phyloP scores from a whole-genome alignment of 2,329 filamentous ascomycete genomes.

The Phialocephala sp. region DNA sequence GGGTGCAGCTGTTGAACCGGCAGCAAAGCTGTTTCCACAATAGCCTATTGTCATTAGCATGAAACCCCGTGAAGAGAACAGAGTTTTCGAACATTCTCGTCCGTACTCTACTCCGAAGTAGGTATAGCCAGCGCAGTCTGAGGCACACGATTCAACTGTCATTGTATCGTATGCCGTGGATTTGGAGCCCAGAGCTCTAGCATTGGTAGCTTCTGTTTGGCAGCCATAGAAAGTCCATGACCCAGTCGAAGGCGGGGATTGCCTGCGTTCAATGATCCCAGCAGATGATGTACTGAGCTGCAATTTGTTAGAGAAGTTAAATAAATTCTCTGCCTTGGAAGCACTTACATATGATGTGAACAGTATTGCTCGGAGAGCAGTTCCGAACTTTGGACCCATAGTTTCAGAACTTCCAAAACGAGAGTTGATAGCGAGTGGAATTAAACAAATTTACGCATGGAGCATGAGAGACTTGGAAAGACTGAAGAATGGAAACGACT shows the following conservation, averaged over 20 bases:
- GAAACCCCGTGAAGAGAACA: not conserved
- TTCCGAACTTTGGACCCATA: constrained; percentile 11
- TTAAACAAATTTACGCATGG: not conserved
- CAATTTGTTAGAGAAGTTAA: not conserved
- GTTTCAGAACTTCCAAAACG: not conserved
- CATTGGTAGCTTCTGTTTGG: constrained; percentile 40
- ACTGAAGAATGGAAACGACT: not conserved
- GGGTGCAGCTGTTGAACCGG: constrained; percentile 19
- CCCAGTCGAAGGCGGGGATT: constrained; percentile 18
- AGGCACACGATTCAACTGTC: constrained; percentile 36
- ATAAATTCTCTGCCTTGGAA: not conserved
- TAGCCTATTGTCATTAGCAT: constrained; percentile 22
- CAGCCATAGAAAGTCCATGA: constrained; percentile 42
- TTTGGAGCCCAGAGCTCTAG: constrained; percentile 34
- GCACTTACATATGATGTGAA: constrained; percentile 16
- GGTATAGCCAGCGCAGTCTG: constrained; percentile 30
- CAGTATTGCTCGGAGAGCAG: constrained; percentile 19
- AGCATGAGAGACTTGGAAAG: not conserved
- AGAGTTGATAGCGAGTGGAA: constrained; percentile 9
- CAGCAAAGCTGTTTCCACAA: constrained; percentile 29
- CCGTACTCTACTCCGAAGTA: constrained; percentile 34
- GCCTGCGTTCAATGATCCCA: constrained; percentile 23
- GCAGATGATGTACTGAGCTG: constrained; percentile 15
- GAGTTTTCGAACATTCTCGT: constrained; percentile 22
- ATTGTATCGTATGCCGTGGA: constrained; percentile 32